Evolutionary conservation across 2,329 filamentous ascomycete species (phyloP), one percentile per base, ranked within the genome.

Genomic region (Pyrenophora teres): DNA sequence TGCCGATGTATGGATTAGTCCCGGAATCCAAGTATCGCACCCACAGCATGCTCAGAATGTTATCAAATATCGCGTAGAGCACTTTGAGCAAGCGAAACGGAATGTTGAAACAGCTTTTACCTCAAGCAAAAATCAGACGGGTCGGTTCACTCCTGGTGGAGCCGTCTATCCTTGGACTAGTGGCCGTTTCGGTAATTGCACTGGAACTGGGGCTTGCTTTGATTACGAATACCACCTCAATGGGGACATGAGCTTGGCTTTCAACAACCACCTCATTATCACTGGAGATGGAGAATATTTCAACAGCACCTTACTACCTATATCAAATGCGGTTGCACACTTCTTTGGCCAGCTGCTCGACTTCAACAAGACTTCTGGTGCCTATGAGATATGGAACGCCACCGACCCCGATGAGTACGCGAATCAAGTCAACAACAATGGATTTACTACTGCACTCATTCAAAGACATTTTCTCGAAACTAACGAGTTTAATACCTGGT

Each of bases 361-460:
- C 38, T 84, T 76, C 58, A 88, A 89, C 60, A 78, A 80, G 16
- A 67, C 69, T 1, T 68, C 68, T 0, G 64, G 59, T 0, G 54
- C 54, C 4, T 74, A 64, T 27, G 64, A 65, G 23, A 57, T 74
- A 1, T 60, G 57, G 57, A 73, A 90, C 57, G 86, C 88, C 72
- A 90, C 88, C 0, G 88, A 91, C 70, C 88, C 88, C 2, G 84
- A 87, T 57, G 87, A 89, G 66, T 89, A 87, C 61, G 86, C 87
- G 7, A 88, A 89, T 60, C 76, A 81, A 46, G 76, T 87, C 45
- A 81, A 88, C 59, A 87, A 87, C 30, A 83, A 84, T n/a, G 87
- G 83, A 1, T 90, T 82, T 62, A 90, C 87, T 0, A 86, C 86
- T 78, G 79, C 84, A 0, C 71, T 87, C 27, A 84, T 87, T 71